A percentile compares a stretch with the other conserved stretches of the same genome.
Conservation (phyloP, 768 basidiomycete species). For the Kockovaella imperatae region DNA sequence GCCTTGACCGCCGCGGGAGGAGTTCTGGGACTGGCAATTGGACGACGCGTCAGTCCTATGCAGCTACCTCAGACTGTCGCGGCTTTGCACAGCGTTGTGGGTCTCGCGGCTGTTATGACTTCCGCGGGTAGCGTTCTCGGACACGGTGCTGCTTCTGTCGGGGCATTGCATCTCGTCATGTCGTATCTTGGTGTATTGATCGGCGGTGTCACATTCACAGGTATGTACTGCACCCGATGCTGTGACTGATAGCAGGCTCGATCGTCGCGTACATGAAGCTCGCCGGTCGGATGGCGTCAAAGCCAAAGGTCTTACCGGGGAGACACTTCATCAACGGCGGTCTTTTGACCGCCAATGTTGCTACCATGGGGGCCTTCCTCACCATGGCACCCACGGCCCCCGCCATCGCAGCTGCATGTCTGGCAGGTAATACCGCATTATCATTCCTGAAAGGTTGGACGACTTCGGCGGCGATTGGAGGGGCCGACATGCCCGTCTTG, state of each 20-base stretch:
- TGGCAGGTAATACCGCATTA: constrained; percentile 62
- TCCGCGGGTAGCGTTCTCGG: constrained; percentile 73
- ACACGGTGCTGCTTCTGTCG: constrained; percentile 58
- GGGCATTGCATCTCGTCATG: constrained; percentile 63
- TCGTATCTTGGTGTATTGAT: constrained; percentile 81
- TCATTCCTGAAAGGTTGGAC: constrained; percentile 78
- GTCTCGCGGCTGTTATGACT: constrained; percentile 79
- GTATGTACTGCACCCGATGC: background rate
- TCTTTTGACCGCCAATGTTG: constrained; percentile 63
- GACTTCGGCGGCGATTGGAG: constrained; percentile 83
- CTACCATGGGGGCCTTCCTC: constrained; percentile 71
- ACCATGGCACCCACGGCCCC: constrained; percentile 63
- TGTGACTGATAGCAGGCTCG: constrained; percentile 51
- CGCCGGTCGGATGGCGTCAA: constrained; percentile 70
- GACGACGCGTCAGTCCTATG: constrained; percentile 74
- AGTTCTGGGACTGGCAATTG: constrained; percentile 61
- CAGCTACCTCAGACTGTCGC: constrained; percentile 76
- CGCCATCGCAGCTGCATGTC: constrained; percentile 65
- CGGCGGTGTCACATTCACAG: constrained; percentile 77
- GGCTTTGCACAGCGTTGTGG: constrained; percentile 82
- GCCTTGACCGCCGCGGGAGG: constrained; percentile 69
- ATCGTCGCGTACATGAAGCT: constrained; percentile 83
- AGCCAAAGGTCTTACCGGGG: constrained; percentile 63
- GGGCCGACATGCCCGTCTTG: constrained; percentile 89
- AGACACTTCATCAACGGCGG: constrained; percentile 67